These are phyloP conservation scores for Aspergillus tamarii DNA, from an alignment of 2,329 filamentous ascomycete species.

Conservation along the genomic window DNA sequence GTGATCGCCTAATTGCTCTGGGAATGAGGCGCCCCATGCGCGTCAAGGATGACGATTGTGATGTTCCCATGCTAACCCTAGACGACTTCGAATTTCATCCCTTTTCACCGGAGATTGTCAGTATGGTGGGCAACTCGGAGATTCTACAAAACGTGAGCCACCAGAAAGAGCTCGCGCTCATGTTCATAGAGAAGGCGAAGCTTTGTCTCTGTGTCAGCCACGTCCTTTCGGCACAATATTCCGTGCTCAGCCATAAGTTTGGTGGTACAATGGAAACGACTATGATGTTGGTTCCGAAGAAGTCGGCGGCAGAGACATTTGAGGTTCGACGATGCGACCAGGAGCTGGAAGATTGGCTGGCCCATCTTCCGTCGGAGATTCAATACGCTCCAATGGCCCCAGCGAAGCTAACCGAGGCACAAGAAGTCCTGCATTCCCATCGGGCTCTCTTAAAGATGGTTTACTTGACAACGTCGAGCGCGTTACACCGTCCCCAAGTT, in stretches of 20 bases:
- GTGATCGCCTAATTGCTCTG: constrained; percentile 86
- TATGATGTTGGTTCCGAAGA: constrained; percentile 92
- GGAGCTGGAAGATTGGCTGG: constrained; percentile 77
- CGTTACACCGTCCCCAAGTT: constrained; percentile 88
- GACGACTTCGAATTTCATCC: constrained; percentile 79
- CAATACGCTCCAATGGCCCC: constrained; percentile 69
- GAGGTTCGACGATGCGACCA: constrained; percentile 78
- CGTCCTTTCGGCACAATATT: constrained; percentile 89
- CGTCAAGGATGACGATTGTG: constrained; percentile 91
- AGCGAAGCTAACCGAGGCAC: constrained; percentile 53
- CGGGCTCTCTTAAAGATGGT: constrained; percentile 90
- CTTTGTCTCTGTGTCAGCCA: constrained; percentile 87
- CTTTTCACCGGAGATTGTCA: constrained; percentile 68
- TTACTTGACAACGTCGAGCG: constrained; percentile 88
- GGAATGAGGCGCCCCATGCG: constrained; percentile 91
- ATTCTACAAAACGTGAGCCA: constrained; percentile 70
- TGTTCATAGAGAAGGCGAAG: constrained; percentile 92
- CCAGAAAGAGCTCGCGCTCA: constrained; percentile 77
- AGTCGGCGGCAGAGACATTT: constrained; percentile 77
- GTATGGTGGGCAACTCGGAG: constrained; percentile 71
- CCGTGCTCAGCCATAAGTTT: constrained; percentile 81
- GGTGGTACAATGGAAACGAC: constrained; percentile 71
- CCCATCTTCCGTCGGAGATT: constrained; percentile 71
- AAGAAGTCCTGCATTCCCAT: constrained; percentile 66
- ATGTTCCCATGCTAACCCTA: constrained; percentile 85